Percentiles rank a stretch among this genome's conserved stretches.
Conservation (phyloP, 345 rosid genomes). For the Euclidium syriacum region DNA sequence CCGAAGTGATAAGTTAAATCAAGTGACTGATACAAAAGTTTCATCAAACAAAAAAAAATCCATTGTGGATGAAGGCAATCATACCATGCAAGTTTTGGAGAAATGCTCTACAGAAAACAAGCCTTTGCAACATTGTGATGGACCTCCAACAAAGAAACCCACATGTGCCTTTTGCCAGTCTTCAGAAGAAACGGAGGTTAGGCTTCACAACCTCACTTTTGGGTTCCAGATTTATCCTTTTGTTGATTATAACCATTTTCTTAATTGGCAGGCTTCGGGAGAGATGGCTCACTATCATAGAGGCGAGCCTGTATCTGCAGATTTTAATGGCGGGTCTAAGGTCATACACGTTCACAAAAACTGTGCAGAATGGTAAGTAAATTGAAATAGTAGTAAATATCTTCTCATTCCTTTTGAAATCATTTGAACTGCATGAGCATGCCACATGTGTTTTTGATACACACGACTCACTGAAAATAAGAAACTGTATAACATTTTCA, state of each 20-base stretch:
- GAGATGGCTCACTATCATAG: conserved; percentile 70
- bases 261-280: conserved; percentile 56
- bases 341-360: conserved; percentile 69
- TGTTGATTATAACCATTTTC: neutral
- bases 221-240: neutral
- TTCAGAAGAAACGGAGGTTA: conserved; percentile 68
- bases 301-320: conserved; percentile 63
- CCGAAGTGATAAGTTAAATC: conserved; percentile 25
- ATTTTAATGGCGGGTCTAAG: conserved; percentile 47
- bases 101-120: conserved; percentile 25
- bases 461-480: neutral
- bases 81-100: conserved; percentile 9
- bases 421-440: neutral
- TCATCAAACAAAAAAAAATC: conserved; percentile 16
- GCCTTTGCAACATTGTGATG: conserved; percentile 39
- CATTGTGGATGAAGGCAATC: neutral
- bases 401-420: neutral
- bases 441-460: neutral
- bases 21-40: conserved; percentile 17
- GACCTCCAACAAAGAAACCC: conserved; percentile 7
- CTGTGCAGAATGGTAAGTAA: conserved; percentile 87
- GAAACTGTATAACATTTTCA: conserved; percentile 27
- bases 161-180: conserved; percentile 82
- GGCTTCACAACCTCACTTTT: conserved; percentile 1
- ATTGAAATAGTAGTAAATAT: neutral